These are phyloP conservation scores for Sarocladium strictum DNA, from an alignment of 2,329 filamentous ascomycete genomes.

Conservation along the genomic window DNA sequence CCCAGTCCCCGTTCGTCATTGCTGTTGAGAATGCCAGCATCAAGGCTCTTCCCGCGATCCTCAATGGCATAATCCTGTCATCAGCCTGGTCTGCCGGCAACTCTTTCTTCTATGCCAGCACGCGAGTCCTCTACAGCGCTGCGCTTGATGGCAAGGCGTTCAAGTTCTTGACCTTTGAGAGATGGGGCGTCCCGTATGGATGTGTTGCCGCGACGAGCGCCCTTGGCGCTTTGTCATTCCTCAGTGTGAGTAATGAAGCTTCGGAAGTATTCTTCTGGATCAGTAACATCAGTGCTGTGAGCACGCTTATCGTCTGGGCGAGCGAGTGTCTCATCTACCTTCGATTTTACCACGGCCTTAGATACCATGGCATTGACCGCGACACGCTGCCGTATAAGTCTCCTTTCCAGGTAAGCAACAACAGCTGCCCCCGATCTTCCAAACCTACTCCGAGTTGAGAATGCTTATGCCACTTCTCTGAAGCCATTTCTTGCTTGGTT, in stretches of 20 bases:
- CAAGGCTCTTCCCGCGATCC: slow-evolving; percentile 37
- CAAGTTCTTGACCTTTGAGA: slow-evolving; percentile 27
- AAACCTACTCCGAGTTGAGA: too few species aligned
- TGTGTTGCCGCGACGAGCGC: slow-evolving; percentile 33
- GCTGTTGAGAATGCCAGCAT: slow-evolving; percentile 45
- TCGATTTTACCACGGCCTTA: slow-evolving; percentile 60
- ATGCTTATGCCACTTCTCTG: slow-evolving; percentile 21
- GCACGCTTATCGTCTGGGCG: slow-evolving; percentile 63
- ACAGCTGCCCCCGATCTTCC: too few species aligned
- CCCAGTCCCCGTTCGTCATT: slow-evolving; percentile 52
- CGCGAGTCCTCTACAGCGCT: slow-evolving; percentile 41
- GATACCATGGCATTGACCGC: slow-evolving; percentile 58
- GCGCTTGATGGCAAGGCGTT: slow-evolving; percentile 36
- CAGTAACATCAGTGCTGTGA: slow-evolving; percentile 58
- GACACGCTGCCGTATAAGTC: slow-evolving; percentile 60
- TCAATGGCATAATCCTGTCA: slow-evolving; percentile 53
- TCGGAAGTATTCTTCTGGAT: slow-evolving; percentile 59
- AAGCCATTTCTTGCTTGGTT: slow-evolving; percentile 67
- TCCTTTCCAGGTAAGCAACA: slow-evolving; percentile 19
- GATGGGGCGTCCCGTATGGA: slow-evolving; percentile 24
- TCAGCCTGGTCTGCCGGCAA: slow-evolving; percentile 55
- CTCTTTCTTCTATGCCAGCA: slow-evolving; percentile 48
- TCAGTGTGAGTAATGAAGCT: slow-evolving; percentile 50
- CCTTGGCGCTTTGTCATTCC: slow-evolving; percentile 59
- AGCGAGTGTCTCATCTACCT: slow-evolving; percentile 64